Evolutionary conservation across 2,329 filamentous ascomycete genomes (phyloP).

Genomic region (Botrytis hyacinthi): DNA sequence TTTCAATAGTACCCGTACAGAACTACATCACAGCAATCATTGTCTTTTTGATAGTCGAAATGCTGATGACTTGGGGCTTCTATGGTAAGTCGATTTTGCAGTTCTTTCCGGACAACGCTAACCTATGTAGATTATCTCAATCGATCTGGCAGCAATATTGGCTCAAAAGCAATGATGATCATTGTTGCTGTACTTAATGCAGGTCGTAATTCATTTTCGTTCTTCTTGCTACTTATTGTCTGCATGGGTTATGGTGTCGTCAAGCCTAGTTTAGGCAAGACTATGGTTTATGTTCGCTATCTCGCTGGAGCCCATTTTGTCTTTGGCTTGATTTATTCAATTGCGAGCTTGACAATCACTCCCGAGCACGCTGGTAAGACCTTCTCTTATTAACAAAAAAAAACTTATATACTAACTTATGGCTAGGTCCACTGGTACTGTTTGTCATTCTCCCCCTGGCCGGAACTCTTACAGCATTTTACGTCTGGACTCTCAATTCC

Average conservation of each 20-base stretch:
- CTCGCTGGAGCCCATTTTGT: constrained; percentile 90
- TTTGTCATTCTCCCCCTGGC: constrained; percentile 91
- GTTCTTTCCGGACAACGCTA: constrained; percentile 34
- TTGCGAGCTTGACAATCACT: constrained; percentile 83
- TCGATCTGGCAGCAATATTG: constrained; percentile 76
- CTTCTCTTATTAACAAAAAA: not conserved
- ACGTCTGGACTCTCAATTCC: constrained; percentile 97
- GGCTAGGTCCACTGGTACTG: constrained; percentile 75
- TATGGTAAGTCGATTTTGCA: constrained; percentile 59
- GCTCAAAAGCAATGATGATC: constrained; percentile 82
- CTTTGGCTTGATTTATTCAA: constrained; percentile 89
- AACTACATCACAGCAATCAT: constrained; percentile 99
- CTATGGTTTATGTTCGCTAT: constrained; percentile 91
- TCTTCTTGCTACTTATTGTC: constrained; percentile 95
- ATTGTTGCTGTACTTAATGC: constrained; percentile 92
- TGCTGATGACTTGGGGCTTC: constrained; percentile 98
- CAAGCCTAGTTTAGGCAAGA: constrained; percentile 84
- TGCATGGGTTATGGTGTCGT: constrained; percentile 99
- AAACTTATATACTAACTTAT: constrained; percentile 20
- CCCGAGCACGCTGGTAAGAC: constrained; percentile 74
- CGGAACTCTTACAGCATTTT: constrained; percentile 90
- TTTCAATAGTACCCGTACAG: constrained; percentile 76
- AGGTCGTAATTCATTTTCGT: constrained; percentile 93
- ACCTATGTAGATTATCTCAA: constrained; percentile 77
- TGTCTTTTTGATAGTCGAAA: constrained; percentile 89